These are phyloP conservation scores for Penicillium bialowiezense DNA, from an alignment of 495 filamentous ascomycete genomes.

Conservation along the genomic window DNA sequence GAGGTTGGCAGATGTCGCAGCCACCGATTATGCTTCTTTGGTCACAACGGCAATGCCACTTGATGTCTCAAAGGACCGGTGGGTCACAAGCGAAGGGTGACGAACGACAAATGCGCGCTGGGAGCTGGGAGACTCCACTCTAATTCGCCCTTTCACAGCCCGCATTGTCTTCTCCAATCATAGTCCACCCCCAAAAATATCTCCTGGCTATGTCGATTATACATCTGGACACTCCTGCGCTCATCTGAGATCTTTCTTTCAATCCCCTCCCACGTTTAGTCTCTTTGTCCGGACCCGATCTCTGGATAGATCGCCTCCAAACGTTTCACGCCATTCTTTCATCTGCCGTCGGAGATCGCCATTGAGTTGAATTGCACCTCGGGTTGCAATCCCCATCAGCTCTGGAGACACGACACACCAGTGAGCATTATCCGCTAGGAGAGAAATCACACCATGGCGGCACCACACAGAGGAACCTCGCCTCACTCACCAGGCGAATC, in stretches of 20 bases:
- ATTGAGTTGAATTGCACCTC: background rate
- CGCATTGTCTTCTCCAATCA: slow-evolving; percentile 21
- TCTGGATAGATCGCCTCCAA: slow-evolving; percentile 3
- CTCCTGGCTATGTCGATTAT: slow-evolving; percentile 12
- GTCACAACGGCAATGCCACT: background rate
- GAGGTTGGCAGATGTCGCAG: background rate
- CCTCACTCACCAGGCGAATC: slow-evolving; percentile 21
- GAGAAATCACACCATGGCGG: slow-evolving; percentile 20
- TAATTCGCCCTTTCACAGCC: slow-evolving; percentile 14
- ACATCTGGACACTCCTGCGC: slow-evolving; percentile 2
- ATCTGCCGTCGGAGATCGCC: too few species aligned
- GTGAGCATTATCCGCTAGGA: background rate
- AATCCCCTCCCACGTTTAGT: background rate
- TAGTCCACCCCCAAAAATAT: slow-evolving; percentile 27
- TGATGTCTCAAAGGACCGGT: slow-evolving; percentile 23
- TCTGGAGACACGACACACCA: background rate
- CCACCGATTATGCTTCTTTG: background rate
- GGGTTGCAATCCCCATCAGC: too few species aligned
- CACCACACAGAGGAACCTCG: slow-evolving; percentile 17
- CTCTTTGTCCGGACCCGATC: background rate
- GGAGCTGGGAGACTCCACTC: slow-evolving; percentile 8
- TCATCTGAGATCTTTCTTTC: background rate
- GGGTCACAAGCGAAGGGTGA: slow-evolving; percentile 16
- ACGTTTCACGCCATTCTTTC: background rate
- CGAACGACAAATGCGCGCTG: slow-evolving; percentile 14